Base-by-base conservation (phyloP, 1,284 basidiomycete genomes). In the Sporisorium scitamineum region DNA sequence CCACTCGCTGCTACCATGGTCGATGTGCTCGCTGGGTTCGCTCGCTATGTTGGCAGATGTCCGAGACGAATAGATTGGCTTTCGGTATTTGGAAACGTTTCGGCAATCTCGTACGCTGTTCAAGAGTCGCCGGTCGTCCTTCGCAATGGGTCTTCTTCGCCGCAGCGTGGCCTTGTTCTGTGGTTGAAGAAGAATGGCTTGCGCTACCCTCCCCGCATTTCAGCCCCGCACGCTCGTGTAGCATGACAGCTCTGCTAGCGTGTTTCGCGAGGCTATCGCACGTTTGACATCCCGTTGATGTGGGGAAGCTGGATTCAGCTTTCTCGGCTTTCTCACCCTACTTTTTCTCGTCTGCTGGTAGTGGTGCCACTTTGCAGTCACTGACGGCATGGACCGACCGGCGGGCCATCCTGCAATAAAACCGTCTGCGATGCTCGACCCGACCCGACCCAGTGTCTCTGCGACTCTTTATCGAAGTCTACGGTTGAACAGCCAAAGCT, bases 101-200 rank as follows among this genome's bases (percentile, higher is more conserved):
- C 61, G 61, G 61, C 51, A 59, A 66, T 66, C 50, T 54, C 56
- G 54, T n/a, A 5, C 16, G 47, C 32, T n/a, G 5, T 8, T 20
- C 16, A 32, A 24, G 54, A 32, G 50, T 65, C 26, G 56, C 62
- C 51, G 55, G 62, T 54, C 50, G 42, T 20, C 45, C 29, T 26
- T 47, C 14, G 2, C 6, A 18, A 16, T 24, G 11, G 20, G 22
- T 24, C 26, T 1, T 27, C 5, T 4, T 24, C 24, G 37, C 18
- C 37, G 37, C 16, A 39, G 37, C 18, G 37, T 18, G n/a, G 37
- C 44, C 13, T 9, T 45, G 10, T 45, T 4, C 8, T 11, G 10
- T 24, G 42, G 10, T 22, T n/a, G n/a, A n/a, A n/a, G 42, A 22
- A 18, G 22, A 10, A 14, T 9, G 6, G 2, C 14, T 14, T 2